These are phyloP conservation scores for Ciborinia camelliae DNA, from an alignment of 2,329 filamentous ascomycete species.

Conservation along the genomic window DNA sequence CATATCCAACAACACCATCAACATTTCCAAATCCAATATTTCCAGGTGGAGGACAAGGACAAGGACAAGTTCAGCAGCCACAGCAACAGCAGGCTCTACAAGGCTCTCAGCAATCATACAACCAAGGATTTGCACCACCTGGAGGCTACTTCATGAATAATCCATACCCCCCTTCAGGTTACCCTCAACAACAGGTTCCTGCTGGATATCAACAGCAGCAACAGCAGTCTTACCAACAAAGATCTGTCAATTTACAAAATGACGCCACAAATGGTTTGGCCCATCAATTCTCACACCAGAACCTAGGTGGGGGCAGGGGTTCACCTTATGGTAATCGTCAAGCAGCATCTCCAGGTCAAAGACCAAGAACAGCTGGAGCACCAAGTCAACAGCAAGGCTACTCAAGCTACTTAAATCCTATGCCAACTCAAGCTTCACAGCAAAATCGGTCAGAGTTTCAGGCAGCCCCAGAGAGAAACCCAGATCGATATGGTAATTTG, in stretches of 20 bases:
- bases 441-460: conserved; percentile 67
- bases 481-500: conserved; percentile 67
- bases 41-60: conserved; percentile 31
- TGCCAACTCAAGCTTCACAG: conserved; percentile 56
- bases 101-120: conserved; percentile 44
- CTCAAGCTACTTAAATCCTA: conserved; percentile 63
- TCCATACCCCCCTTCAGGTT: conserved; percentile 41
- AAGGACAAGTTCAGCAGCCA: conserved; percentile 39
- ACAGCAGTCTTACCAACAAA: conserved; percentile 48
- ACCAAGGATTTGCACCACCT: conserved; percentile 44
- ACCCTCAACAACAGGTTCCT: conserved; percentile 51
- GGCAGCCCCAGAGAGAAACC: conserved; percentile 78
- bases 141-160: conserved; percentile 60
- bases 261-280: conserved; percentile 88
- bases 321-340: conserved; percentile 67
- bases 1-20: conserved; percentile 85
- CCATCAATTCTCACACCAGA: conserved; percentile 96
- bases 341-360: conserved; percentile 62
- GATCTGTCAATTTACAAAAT: conserved; percentile 58
- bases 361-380: conserved; percentile 80
- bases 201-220: conserved; percentile 46
- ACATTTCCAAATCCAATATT: conserved; percentile 89
- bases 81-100: conserved; percentile 38
- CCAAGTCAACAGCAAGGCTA: conserved; percentile 58
- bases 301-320: conserved; percentile 71